Evolutionary conservation across 2,329 filamentous ascomycete genomes (phyloP).

Genomic region (Sclerotinia spermophila): DNA sequence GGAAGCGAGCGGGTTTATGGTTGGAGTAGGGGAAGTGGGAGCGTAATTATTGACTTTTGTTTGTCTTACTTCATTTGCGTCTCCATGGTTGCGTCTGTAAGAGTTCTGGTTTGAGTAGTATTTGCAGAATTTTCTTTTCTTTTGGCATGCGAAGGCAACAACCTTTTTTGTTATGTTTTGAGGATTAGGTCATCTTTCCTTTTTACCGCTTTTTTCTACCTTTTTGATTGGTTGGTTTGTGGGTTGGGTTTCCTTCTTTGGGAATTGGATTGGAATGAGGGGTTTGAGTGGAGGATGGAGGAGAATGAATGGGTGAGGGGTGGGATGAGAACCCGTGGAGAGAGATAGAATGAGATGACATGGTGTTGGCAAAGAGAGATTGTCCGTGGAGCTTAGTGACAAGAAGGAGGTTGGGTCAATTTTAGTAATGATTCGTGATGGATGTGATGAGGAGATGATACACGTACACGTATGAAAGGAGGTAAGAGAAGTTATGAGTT

Average conservation of each 20-base stretch:
- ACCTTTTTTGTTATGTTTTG: neutral
- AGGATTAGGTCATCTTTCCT: neutral
- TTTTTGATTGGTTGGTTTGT: neutral
- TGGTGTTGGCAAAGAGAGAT: neutral
- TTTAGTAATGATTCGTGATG: conserved; percentile 3
- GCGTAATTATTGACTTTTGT: conserved; percentile 17
- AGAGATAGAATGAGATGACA: neutral
- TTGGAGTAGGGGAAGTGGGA: conserved; percentile 5
- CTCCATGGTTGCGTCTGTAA: neutral
- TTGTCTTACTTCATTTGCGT: neutral
- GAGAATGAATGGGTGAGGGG: neutral
- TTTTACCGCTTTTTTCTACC: neutral
- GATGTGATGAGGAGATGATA: neutral
- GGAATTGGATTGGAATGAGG: neutral
- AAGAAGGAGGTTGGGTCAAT: neutral
- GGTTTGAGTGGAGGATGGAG: neutral
- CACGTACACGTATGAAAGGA: conserved; percentile 3
- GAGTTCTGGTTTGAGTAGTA: conserved; percentile 1
- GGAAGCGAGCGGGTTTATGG: conserved; percentile 8
- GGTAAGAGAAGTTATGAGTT: neutral
- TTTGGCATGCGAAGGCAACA: conserved; percentile 1
- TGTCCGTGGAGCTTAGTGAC: neutral
- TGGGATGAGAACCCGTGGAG: neutral
- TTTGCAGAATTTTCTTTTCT: neutral
- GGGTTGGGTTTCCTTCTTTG: neutral